Evolutionary conservation across 2,329 filamentous ascomycete species (phyloP).

Genomic region (Cladorrhinum sp.): DNA sequence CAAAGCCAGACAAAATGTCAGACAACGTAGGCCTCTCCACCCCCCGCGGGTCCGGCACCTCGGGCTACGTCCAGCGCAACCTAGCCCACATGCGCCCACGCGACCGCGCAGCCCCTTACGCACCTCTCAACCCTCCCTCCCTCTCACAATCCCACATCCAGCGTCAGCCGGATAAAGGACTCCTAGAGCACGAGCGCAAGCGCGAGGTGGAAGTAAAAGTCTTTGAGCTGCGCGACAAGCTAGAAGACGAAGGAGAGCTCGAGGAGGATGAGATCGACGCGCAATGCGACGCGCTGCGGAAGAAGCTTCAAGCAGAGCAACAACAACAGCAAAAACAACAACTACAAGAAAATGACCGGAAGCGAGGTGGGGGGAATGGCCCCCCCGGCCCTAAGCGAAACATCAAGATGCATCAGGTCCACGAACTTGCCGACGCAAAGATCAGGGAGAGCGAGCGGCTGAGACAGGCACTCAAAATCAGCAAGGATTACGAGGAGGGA

Average conservation of each 20-base stretch:
- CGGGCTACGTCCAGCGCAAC: constrained; percentile 96
- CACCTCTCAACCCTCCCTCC: constrained; percentile 58
- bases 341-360: constrained; percentile 1
- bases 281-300: constrained; percentile 63
- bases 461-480: constrained; percentile 81
- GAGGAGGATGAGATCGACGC: constrained; percentile 88
- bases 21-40: constrained; percentile 96
- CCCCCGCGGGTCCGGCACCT: constrained; percentile 91
- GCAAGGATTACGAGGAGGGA: constrained; percentile 80
- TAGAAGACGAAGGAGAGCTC: constrained; percentile 88
- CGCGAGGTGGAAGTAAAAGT: constrained; percentile 91
- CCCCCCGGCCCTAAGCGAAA: constrained; percentile 40
- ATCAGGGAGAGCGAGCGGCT: constrained; percentile 91
- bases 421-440: constrained; percentile 94
- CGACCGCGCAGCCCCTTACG: constrained; percentile 75
- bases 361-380: constrained; percentile 36
- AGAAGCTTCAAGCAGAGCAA: constrained; percentile 55
- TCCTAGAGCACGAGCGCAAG: constrained; percentile 90
- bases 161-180: constrained; percentile 84
- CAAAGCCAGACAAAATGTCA: constrained; percentile 61
- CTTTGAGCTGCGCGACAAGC: constrained; percentile 79
- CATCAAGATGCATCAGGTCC: constrained; percentile 89
- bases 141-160: constrained; percentile 68
- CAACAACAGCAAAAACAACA: constrained; percentile 20
- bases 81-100: constrained; percentile 82